Percentiles rank a stretch among this genome's conserved stretches.
phyloP scores from a whole-genome alignment of 202 grass and related monocot species.

The Schoenoplectus triqueter region DNA sequence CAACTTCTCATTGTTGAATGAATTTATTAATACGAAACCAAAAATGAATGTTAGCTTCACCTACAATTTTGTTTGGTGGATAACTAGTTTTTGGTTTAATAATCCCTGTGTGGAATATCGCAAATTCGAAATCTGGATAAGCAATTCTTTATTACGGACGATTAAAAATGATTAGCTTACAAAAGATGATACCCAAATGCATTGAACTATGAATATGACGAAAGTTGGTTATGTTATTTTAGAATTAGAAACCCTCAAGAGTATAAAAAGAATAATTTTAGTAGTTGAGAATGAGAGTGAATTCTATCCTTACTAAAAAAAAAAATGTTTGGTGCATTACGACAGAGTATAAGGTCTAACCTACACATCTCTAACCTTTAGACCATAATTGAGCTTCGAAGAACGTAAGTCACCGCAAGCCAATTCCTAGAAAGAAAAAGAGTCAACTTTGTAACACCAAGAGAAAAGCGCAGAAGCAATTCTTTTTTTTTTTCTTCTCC shows the following conservation, averaged over 20 bases:
- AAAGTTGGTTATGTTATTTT: too few species aligned
- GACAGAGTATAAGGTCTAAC: conserved; percentile 21
- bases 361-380: conserved; percentile 27
- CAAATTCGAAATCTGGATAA: too few species aligned
- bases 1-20: background rate
- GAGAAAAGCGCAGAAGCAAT: background rate
- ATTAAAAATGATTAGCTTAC: too few species aligned
- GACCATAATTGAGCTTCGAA: conserved; percentile 33
- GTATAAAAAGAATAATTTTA: too few species aligned
- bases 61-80: conserved; percentile 33
- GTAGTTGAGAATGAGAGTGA: too few species aligned
- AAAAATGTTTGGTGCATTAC: conserved; percentile 20
- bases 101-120: too few species aligned
- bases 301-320: too few species aligned
- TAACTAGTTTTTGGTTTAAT: background rate
- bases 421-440: background rate
- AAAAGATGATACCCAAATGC: too few species aligned
- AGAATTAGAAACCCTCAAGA: too few species aligned
- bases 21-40: background rate
- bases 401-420: background rate
- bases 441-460: conserved; percentile 36
- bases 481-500: background rate
- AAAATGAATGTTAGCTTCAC: conserved; percentile 30
- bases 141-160: too few species aligned
- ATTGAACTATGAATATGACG: too few species aligned